Evolutionary conservation across 1,139 yeast species (phyloP).

Genomic region (Meyerozyma sp.): DNA sequence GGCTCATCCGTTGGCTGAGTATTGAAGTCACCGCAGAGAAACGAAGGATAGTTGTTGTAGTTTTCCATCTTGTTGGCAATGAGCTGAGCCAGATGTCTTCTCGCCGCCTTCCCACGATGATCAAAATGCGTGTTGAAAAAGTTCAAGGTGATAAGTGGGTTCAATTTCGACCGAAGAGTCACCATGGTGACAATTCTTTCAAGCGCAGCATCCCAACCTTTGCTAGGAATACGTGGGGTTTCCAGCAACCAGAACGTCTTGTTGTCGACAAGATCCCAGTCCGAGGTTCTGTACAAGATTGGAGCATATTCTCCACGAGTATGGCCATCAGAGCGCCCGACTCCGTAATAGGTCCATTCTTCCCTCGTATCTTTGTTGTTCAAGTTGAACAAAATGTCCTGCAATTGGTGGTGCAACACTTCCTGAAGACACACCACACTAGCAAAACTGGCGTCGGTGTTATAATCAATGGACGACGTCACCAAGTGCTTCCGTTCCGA

Average conservation of each 20-base stretch:
- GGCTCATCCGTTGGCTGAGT: conserved; percentile 14
- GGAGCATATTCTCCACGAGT: conserved; percentile 42
- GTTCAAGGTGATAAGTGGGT: conserved; percentile 20
- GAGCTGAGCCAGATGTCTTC: conserved; percentile 40
- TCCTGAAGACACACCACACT: conserved; percentile 50
- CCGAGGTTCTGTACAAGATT: conserved; percentile 27
- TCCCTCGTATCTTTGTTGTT: conserved; percentile 12
- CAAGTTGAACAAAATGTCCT: conserved; percentile 36
- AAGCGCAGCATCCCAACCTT: conserved; percentile 22
- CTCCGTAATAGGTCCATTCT: conserved; percentile 40
- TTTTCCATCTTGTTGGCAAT: conserved; percentile 37
- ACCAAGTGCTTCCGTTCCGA: conserved; percentile 29
- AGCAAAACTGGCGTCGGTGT: conserved; percentile 18
- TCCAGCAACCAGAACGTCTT: conserved; percentile 40
- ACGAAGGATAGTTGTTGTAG: conserved; percentile 38
- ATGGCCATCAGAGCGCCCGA: conserved; percentile 43
- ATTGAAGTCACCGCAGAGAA: conserved; percentile 19
- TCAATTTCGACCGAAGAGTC: conserved; percentile 7
- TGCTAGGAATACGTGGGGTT: conserved; percentile 43
- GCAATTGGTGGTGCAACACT: conserved; percentile 46
- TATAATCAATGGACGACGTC: conserved; percentile 30
- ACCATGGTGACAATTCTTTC: conserved; percentile 19
- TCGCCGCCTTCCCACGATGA: conserved; percentile 45
- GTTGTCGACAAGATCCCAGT: conserved; percentile 32
- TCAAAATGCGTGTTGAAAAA: conserved; percentile 58